Evolutionary conservation across 352 stramenopile species (phyloP).

Genomic region (Phytophthora parvispora): DNA sequence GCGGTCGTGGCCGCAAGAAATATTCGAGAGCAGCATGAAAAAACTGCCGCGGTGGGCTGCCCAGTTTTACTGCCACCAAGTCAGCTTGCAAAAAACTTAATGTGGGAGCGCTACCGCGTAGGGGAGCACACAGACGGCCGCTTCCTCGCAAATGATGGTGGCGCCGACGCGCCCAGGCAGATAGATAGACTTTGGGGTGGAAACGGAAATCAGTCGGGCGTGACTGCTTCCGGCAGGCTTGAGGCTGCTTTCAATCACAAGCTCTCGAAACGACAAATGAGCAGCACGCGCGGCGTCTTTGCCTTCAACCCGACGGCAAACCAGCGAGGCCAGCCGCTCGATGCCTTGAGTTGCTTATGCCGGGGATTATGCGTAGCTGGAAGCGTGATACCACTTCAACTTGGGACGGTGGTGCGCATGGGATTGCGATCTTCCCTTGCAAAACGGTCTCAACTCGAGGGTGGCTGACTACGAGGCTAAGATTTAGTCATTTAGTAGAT

Average conservation of each 20-base stretch:
- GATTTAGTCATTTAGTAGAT: slow-evolving; percentile 1
- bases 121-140: neutral
- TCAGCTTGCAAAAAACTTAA: neutral
- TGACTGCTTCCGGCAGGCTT: neutral
- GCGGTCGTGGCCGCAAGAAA: neutral
- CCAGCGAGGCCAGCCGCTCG: neutral
- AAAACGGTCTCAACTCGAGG: neutral
- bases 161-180: neutral
- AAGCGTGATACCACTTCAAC: slow-evolving; percentile 3
- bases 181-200: neutral
- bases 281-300: neutral
- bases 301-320: neutral
- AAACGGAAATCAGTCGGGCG: neutral
- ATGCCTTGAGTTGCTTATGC: no score
- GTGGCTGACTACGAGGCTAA: neutral
- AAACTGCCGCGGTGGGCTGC: slow-evolving; percentile 5
- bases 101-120: neutral
- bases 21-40: slow-evolving; percentile 15
- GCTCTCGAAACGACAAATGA: slow-evolving; percentile 8
- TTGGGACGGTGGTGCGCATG: neutral
- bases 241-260: neutral
- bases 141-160: slow-evolving; percentile 11
- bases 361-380: neutral
- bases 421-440: slow-evolving; percentile 1
- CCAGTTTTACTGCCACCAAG: neutral